phyloP scores from a whole-genome alignment of 768 basidiomycete genomes.

The Phanerochaete carnosa region DNA sequence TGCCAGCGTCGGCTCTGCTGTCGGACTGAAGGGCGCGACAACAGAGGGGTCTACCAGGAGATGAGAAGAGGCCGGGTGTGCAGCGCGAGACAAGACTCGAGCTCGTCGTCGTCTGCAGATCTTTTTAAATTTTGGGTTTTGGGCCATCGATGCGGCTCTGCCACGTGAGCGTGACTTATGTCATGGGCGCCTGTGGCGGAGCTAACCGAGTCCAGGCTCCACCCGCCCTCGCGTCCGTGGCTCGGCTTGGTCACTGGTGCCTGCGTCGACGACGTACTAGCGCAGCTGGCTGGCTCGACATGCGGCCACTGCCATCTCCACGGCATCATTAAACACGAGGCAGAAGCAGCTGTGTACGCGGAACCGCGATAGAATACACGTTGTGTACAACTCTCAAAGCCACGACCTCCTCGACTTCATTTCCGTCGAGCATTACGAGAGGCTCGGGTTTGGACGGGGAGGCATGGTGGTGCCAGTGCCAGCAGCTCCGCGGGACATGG shows the following conservation, averaged over 20 bases:
- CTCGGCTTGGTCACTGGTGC: too few relatives aligned
- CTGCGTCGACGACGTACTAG: too few relatives aligned
- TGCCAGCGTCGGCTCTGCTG: constrained; percentile 43
- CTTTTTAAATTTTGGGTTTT: constrained; percentile 9
- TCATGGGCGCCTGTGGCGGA: constrained; percentile 6
- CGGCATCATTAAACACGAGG: neutral
- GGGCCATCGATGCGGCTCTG: constrained; percentile 10
- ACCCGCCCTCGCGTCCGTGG: neutral
- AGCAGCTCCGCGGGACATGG: neutral
- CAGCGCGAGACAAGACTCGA: neutral
- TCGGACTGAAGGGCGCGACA: constrained; percentile 31
- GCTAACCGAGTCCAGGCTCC: neutral
- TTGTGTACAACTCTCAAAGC: neutral
- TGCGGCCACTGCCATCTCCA: neutral
- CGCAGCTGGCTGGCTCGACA: too few relatives aligned
- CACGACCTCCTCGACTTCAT: neutral
- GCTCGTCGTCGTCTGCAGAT: neutral
- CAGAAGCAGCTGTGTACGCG: neutral
- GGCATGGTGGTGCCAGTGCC: neutral
- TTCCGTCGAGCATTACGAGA: neutral
- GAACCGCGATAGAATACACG: neutral
- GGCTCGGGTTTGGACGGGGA: neutral
- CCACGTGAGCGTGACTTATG: constrained; percentile 9
- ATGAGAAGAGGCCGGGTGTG: neutral
- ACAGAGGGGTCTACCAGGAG: constrained; percentile 14